Base-by-base conservation (phyloP, 202 grass and related monocot genomes). In the Eragrostis tef region DNA sequence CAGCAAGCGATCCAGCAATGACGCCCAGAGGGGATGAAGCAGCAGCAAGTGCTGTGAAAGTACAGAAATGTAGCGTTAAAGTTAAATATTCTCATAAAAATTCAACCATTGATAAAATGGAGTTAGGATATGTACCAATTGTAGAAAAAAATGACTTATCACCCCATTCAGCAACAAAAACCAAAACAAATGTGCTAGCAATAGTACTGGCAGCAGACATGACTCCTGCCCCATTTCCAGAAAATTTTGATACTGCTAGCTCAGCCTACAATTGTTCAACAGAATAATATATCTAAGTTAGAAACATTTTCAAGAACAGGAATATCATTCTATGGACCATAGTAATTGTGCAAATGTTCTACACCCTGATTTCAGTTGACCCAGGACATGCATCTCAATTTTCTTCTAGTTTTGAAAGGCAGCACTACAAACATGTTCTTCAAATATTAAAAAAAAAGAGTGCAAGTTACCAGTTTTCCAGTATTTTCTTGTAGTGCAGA, bases 141-240 rank as follows among this genome's bases (percentile, higher is more conserved):
- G 96, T 98, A 48, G 96, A 98, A 78, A 98, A 98, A 87, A 98
- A 98, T 11, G 96, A 98, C 82, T 95, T 98, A 79, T 98, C 96
- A 67, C 96, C 96, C 96, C 96, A 98, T 91, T 98, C 95, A 11
- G 96, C 92, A 9, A 95, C 85, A 90, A 99, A 99, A 91, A 99
- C 92, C 85, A 99, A 88, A 52, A 99, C 78, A 64, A 99, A 99
- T 74, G 96, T 99, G 87, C 92, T 99, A 64, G 94, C 61, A 64
- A 90, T 79, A 66, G 93, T 99, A 69, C 87, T 93, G 42, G 87
- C 96, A 10, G 87, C 85, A 88, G 92, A 90, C 83, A 91, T 89
- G 45, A 95, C 91, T 67, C 96, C 96, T 0, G 89, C 89, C 51
- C 96, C 96, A 87, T 99, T 91, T 90, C 96, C 92, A 72, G 88